Percentiles rank a stretch among this genome's conserved stretches.
phyloP scores from a whole-genome alignment of 345 rosid species.

The Aquilaria yunnanensis region DNA sequence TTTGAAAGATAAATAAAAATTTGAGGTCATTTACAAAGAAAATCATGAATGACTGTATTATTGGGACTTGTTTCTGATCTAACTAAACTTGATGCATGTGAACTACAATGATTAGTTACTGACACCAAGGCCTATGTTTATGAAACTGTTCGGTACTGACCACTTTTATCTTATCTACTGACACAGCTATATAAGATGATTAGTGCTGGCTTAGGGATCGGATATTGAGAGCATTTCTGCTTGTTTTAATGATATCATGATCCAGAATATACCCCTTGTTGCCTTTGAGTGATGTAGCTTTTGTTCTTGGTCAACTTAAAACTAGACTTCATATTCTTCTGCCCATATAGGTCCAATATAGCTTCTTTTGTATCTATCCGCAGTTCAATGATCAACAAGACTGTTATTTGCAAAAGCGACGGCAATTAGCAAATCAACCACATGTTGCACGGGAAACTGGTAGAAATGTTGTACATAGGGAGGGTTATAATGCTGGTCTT shows the following conservation, averaged over 20 bases:
- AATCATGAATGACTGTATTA: no score
- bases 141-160: no score
- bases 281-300: background rate
- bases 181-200: no score
- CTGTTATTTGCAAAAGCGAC: constrained; percentile 94
- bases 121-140: no score
- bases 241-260: background rate
- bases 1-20: no score
- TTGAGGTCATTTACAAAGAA: no score
- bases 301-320: background rate
- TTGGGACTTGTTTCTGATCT: no score
- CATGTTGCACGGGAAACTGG: constrained; percentile 52
- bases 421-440: constrained; percentile 57
- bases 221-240: background rate
- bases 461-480: constrained; percentile 58
- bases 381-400: constrained; percentile 94
- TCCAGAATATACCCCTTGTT: background rate
- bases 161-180: no score
- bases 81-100: no score
- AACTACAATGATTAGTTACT: no score
- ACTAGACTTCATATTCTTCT: background rate
- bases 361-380: constrained; percentile 10
- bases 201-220: no score
- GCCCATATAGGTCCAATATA: background rate
- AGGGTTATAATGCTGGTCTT: constrained; percentile 84